Evolutionary conservation across 768 basidiomycete species (phyloP), one percentile per base, ranked within the genome.

Genomic region (Melanogaster broomeanus): DNA sequence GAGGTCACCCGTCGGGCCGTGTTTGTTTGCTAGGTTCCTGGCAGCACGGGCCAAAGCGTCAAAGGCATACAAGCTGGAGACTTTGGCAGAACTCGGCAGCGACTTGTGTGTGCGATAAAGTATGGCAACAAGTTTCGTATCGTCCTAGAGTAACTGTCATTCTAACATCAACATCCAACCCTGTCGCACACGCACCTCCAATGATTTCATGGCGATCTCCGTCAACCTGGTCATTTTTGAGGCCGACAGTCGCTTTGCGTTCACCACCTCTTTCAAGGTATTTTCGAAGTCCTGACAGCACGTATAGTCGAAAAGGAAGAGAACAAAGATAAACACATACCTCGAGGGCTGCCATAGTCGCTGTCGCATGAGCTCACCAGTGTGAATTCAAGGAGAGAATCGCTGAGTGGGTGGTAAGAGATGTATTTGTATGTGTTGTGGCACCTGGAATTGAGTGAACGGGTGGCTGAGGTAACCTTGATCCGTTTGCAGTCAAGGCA

Each of bases 41-140:
- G 93, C 92, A 16, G 87, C 93, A 51, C 96, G 85, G 38, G 92
- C 82, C 54, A 99, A 78, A 18, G 95, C 90, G 72, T 99, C 95
- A 66, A 99, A 91, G 35, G 88, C 84, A 71, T 98, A 99, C 44
- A 99, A 77, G 72, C 93, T 93, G 34, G 83, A 84, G 52, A 95
- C 81, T 67, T 98, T 96, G 56, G 79, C 77, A 11, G 78, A 60
- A 15, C 81, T 69, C 4, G 84, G 72, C 31, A 96, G 77, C 9
- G 85, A 80, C 69, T 89, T 92, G 74, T 98, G 95, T 10, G 87
- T 88, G 50, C 90, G 88, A 70, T 91, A 97, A 31, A 98, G 80
- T 46, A 85, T 80, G 25, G 93, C 90, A 45, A 98, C 89, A 44
- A 98, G 77, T 61, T 92, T 82, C 3, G 90, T 88, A 70, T 96